Evolutionary conservation across 768 basidiomycete genomes (phyloP).

Genomic region (Boletellus ananas): DNA sequence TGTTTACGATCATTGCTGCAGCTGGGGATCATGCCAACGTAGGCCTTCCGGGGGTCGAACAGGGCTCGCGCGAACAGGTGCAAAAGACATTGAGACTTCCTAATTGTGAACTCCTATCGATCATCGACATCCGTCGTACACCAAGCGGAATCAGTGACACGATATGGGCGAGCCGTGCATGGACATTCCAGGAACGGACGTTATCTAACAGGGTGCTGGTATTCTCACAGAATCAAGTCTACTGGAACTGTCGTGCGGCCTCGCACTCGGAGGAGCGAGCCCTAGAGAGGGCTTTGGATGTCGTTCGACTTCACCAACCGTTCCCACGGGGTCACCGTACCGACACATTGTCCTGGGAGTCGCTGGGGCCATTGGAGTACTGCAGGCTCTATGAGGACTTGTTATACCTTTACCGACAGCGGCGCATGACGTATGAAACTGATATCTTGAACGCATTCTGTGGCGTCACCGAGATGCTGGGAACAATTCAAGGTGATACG

Average conservation of each 20-base stretch:
- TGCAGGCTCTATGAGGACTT: background rate
- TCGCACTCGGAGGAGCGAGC: slow-evolving; percentile 12
- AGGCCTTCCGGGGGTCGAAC: slow-evolving; percentile 11
- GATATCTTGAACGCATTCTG: slow-evolving; percentile 14
- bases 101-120: slow-evolving; percentile 9
- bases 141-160: slow-evolving; percentile 1
- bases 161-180: slow-evolving; percentile 12
- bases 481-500: slow-evolving; percentile 4
- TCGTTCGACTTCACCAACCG: background rate
- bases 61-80: background rate
- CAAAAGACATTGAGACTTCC: slow-evolving; percentile 11
- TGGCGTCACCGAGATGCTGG: slow-evolving; percentile 12
- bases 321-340: background rate
- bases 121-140: slow-evolving; percentile 1
- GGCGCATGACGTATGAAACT: slow-evolving; percentile 10
- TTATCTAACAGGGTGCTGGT: slow-evolving; percentile 2
- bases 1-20: slow-evolving; percentile 22
- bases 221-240: slow-evolving; percentile 19
- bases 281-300: slow-evolving; percentile 1
- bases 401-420: slow-evolving; percentile 6
- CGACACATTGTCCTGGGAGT: background rate
- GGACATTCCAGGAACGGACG: slow-evolving; percentile 21
- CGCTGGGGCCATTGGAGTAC: background rate
- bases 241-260: slow-evolving; percentile 13
- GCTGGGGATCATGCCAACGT: slow-evolving; percentile 7